phyloP scores from a whole-genome alignment of 805 yeast species.

The Clavispora fructus region DNA sequence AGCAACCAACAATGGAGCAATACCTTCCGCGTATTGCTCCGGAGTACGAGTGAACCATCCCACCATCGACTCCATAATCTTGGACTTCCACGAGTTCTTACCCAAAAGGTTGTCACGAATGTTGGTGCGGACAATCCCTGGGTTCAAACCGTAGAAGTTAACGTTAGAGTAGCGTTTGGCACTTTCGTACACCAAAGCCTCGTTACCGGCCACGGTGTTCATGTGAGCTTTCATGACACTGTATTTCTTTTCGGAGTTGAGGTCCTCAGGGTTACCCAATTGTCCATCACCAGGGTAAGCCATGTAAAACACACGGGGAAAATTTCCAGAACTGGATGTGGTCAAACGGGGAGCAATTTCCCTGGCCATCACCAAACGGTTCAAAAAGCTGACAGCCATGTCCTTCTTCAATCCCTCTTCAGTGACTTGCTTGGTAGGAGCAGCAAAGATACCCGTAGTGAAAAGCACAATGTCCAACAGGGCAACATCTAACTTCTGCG shows the following conservation, averaged over 20 bases:
- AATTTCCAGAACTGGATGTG: neutral
- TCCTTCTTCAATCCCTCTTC: slow-evolving; percentile 33
- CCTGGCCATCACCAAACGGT: slow-evolving; percentile 26
- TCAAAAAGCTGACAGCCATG: slow-evolving; percentile 34
- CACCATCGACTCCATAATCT: slow-evolving; percentile 21
- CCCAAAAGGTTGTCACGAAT: slow-evolving; percentile 32
- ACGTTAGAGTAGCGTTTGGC: slow-evolving; percentile 14
- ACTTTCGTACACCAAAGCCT: slow-evolving; percentile 23
- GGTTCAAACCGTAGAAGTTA: slow-evolving; percentile 33
- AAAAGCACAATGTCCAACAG: slow-evolving; percentile 24
- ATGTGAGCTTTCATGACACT: slow-evolving; percentile 24
- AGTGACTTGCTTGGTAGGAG: slow-evolving; percentile 25
- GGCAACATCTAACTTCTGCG: slow-evolving; percentile 5
- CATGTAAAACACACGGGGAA: slow-evolving; percentile 33
- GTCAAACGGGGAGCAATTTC: slow-evolving; percentile 20
- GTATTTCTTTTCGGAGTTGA: slow-evolving; percentile 28
- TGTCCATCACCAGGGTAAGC: slow-evolving; percentile 33
- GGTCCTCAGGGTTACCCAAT: slow-evolving; percentile 28
- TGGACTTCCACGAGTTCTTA: slow-evolving; percentile 16
- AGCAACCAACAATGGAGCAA: slow-evolving; percentile 27
- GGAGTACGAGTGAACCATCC: slow-evolving; percentile 27
- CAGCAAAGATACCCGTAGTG: slow-evolving; percentile 37
- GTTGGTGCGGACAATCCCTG: slow-evolving; percentile 32
- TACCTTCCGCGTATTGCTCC: slow-evolving; percentile 25
- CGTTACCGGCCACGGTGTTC: slow-evolving; percentile 41